These are phyloP conservation scores for Nidula microcarpa DNA, from an alignment of 768 basidiomycete species.

Conservation along the genomic window DNA sequence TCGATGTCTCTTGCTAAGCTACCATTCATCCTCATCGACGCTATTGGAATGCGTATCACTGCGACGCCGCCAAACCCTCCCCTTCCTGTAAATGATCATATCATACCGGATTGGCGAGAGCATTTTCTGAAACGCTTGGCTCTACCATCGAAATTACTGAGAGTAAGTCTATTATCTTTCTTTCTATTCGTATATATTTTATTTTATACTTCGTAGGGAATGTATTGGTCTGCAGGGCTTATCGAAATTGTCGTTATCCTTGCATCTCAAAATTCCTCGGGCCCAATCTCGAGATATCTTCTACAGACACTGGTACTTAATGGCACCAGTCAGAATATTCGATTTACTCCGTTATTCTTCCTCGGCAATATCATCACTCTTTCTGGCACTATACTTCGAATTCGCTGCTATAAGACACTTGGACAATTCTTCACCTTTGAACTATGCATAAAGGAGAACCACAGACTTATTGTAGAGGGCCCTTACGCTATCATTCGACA, in stretches of 20 bases:
- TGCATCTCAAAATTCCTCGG: constrained; percentile 10
- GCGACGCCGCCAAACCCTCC: constrained; percentile 32
- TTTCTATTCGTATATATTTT: background rate
- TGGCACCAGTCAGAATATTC: constrained; percentile 10
- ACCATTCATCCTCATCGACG: constrained; percentile 28
- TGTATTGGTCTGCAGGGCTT: constrained; percentile 19
- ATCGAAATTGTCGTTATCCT: constrained; percentile 26
- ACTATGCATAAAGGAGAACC: constrained; percentile 27
- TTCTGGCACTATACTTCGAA: constrained; percentile 26
- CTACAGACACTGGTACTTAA: constrained; percentile 10
- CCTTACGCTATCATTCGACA: constrained; percentile 35
- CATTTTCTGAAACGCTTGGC: constrained; percentile 22
- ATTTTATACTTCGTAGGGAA: constrained; percentile 10
- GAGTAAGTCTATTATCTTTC: constrained; percentile 13
- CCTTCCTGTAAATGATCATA: constrained; percentile 10
- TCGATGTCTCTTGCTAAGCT: constrained; percentile 27
- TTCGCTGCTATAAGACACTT: constrained; percentile 28
- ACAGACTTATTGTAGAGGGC: constrained; percentile 27
- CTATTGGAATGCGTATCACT: constrained; percentile 31
- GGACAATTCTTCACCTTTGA: constrained; percentile 35
- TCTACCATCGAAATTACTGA: constrained; percentile 19
- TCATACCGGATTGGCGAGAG: constrained; percentile 30
- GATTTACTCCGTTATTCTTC: constrained; percentile 21
- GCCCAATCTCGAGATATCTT: constrained; percentile 13
- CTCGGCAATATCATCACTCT: constrained; percentile 25